phyloP scores from a whole-genome alignment of 768 basidiomycete species.

The Cytidiella melzeri region DNA sequence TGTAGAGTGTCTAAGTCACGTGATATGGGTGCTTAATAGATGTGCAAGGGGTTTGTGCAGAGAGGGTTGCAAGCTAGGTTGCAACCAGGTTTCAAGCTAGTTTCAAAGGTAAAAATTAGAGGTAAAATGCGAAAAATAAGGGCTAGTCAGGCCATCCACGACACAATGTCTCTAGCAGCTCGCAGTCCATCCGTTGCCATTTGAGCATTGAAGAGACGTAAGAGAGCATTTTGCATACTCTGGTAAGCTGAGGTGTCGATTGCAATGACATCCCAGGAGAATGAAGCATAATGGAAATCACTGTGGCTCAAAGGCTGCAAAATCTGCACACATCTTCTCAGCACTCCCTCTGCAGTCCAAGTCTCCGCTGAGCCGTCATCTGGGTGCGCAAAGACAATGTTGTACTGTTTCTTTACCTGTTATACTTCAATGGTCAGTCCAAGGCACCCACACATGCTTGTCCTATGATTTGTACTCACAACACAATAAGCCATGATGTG shows the following conservation, averaged over 20 bases:
- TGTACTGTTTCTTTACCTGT: slow-evolving; percentile 29
- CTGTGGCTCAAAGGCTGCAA: slow-evolving; percentile 36
- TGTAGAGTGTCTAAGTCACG: too few species aligned
- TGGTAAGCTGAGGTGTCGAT: slow-evolving; percentile 1
- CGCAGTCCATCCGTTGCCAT: slow-evolving; percentile 37
- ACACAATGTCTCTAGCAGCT: slow-evolving; percentile 30
- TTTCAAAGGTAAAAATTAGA: too few species aligned
- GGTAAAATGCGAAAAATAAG: too few species aligned
- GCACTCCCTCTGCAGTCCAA: slow-evolving; percentile 37
- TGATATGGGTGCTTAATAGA: too few species aligned
- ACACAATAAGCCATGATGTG: slow-evolving; percentile 42
- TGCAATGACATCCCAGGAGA: neutral
- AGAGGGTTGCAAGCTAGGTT: too few species aligned
- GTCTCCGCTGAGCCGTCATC: slow-evolving; percentile 35
- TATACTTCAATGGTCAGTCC: slow-evolving; percentile 8
- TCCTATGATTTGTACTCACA: slow-evolving; percentile 21
- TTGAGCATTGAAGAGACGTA: slow-evolving; percentile 33
- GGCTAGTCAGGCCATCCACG: too few species aligned
- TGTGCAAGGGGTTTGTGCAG: too few species aligned
- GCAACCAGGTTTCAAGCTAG: too few species aligned
- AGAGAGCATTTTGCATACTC: slow-evolving; percentile 30
- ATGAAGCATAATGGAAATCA: slow-evolving; percentile 2
- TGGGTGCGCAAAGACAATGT: slow-evolving; percentile 31
- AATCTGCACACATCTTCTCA: slow-evolving; percentile 36
- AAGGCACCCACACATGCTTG: neutral